These are phyloP conservation scores for Trypanosoma mega DNA, from an alignment of 208 protist genomes.

Conservation along the genomic window DNA sequence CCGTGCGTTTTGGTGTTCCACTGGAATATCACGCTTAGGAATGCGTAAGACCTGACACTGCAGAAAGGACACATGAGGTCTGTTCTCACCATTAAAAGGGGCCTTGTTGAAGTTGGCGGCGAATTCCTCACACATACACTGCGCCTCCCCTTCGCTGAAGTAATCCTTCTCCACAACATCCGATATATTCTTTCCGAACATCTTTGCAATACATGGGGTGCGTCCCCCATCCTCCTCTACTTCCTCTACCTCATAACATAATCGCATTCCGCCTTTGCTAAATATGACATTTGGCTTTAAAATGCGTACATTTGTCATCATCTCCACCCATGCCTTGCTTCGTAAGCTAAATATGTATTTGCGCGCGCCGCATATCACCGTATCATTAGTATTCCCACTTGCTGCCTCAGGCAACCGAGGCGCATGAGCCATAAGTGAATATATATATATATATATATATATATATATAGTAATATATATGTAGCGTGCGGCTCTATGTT, in stretches of 20 bases:
- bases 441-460: constrained; percentile 11
- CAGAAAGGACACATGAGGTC: constrained; percentile 82
- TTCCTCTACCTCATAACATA: constrained; percentile 86
- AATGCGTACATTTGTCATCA: constrained; percentile 58
- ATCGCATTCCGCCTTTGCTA: constrained; percentile 76
- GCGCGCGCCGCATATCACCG: constrained; percentile 38
- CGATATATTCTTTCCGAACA: constrained; percentile 73
- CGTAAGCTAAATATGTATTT: constrained; percentile 78
- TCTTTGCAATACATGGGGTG: constrained; percentile 79
- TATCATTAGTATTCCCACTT: not conserved
- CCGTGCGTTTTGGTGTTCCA: constrained; percentile 36
- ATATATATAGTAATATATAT: constrained; percentile 14
- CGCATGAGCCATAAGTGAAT: not conserved
- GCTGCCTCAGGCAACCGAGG: not conserved
- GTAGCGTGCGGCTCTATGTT: too few relatives aligned
- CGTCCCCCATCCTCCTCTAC: constrained; percentile 63
- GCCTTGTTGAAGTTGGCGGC: constrained; percentile 79
- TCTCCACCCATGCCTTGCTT: constrained; percentile 59
- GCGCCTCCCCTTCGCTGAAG: constrained; percentile 83
- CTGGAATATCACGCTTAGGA: constrained; percentile 47
- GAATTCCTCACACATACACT: constrained; percentile 87
- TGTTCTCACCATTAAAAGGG: constrained; percentile 25
- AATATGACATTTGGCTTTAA: constrained; percentile 43
- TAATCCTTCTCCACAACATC: constrained; percentile 83
- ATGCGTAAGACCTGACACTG: constrained; percentile 85